Evolutionary conservation across 257 asterid species (phyloP).

Genomic region (Nicotiana obtusifolia): DNA sequence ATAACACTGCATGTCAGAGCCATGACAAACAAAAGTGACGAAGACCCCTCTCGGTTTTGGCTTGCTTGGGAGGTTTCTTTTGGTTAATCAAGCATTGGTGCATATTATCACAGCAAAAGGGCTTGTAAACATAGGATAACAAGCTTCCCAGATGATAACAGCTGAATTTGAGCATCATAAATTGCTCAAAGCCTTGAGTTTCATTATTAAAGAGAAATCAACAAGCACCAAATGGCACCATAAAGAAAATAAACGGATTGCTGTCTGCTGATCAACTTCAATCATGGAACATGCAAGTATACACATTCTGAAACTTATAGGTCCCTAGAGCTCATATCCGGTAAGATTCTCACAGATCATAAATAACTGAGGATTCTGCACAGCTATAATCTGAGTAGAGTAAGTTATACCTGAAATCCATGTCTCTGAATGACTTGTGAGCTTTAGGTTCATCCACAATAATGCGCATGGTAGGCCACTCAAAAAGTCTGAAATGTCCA

Average conservation of each 20-base stretch:
- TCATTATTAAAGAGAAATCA: neutral
- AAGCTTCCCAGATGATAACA: neutral
- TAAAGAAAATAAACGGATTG: neutral
- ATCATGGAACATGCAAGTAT: neutral
- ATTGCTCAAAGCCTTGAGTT: neutral
- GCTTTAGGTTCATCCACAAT: slow-evolving; percentile 84
- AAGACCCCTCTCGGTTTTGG: neutral
- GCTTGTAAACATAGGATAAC: neutral
- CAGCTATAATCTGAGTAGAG: neutral
- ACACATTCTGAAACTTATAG: neutral
- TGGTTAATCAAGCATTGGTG: neutral
- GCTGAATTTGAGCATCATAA: neutral
- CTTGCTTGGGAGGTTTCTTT: neutral
- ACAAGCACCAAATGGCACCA: neutral
- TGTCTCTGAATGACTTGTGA: slow-evolving; percentile 93
- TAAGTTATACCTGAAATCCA: slow-evolving; percentile 78
- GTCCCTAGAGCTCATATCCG: neutral
- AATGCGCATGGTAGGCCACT: slow-evolving; percentile 77
- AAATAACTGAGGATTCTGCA: neutral
- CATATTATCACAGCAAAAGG: neutral
- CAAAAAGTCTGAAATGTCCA: slow-evolving; percentile 83
- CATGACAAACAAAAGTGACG: neutral
- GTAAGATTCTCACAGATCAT: neutral
- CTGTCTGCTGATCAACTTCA: neutral
- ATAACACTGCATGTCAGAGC: neutral